These are phyloP conservation scores for Taiozyma onychis DNA, from an alignment of 1,139 yeast genomes.

Conservation along the genomic window DNA sequence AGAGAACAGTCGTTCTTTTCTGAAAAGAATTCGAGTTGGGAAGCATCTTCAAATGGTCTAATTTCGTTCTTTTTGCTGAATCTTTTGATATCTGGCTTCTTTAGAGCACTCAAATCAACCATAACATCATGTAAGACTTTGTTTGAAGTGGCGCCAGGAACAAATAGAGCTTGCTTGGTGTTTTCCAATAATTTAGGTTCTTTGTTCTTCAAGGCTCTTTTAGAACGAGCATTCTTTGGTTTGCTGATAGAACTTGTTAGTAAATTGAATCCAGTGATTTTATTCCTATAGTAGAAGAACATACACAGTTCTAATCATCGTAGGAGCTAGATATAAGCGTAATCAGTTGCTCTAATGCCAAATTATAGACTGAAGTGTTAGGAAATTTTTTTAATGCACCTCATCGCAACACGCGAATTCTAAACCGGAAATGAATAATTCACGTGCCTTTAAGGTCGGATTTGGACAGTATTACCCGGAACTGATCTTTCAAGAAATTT, in stretches of 20 bases:
- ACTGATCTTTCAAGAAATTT: neutral
- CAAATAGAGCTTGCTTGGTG: conserved; percentile 82
- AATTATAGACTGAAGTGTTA: neutral
- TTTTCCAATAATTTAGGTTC: conserved; percentile 90
- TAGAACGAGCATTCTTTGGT: conserved; percentile 94
- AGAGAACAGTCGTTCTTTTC: conserved; percentile 92
- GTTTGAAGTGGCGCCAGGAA: conserved; percentile 83
- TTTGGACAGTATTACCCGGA: neutral
- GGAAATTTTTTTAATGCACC: neutral
- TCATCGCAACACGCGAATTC: neutral
- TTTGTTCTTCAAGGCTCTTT: conserved; percentile 85
- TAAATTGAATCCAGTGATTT: neutral
- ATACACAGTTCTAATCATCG: conserved; percentile 58
- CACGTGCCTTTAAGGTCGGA: neutral
- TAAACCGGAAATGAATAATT: neutral
- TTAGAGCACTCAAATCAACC: conserved; percentile 84
- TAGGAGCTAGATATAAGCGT: neutral
- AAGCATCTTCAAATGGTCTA: conserved; percentile 90
- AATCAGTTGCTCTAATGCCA: neutral
- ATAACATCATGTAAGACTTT: conserved; percentile 81
- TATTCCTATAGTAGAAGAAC: conserved; percentile 1
- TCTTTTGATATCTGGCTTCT: conserved; percentile 87
- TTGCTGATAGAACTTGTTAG: conserved; percentile 30
- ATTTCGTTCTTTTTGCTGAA: conserved; percentile 85
- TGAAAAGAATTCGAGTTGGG: conserved; percentile 81